Evolutionary conservation across 768 basidiomycete species (phyloP).

Genomic region (Mycena pura): DNA sequence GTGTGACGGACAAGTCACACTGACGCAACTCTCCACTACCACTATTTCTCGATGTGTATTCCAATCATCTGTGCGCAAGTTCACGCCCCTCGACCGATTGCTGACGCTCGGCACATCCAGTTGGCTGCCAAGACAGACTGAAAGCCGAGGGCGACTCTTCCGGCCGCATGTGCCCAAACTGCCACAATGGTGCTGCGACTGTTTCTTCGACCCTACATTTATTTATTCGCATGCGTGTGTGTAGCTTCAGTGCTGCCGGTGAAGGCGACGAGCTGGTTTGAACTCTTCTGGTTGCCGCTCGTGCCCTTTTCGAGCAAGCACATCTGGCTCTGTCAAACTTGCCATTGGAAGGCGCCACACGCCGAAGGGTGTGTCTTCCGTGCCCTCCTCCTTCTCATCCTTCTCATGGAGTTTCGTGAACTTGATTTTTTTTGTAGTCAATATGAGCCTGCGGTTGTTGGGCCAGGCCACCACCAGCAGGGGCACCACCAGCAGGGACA

Average conservation of each 20-base stretch:
- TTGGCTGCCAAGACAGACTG: conserved; percentile 68
- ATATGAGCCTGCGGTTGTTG: background rate
- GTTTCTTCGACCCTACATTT: no score
- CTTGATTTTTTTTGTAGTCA: no score
- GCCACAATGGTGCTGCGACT: conserved; percentile 52
- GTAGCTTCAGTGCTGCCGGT: conserved; percentile 60
- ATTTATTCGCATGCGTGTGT: background rate
- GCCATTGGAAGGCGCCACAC: conserved; percentile 61
- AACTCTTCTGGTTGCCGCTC: conserved; percentile 76
- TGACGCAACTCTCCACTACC: no score
- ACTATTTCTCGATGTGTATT: no score
- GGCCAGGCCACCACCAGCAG: background rate
- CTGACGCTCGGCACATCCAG: conserved; percentile 42
- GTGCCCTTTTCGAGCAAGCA: conserved; percentile 68
- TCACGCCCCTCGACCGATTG: background rate
- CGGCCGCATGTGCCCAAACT: conserved; percentile 69
- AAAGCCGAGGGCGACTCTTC: conserved; percentile 60
- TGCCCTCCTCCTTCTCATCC: background rate
- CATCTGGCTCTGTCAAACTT: conserved; percentile 77
- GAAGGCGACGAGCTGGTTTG: conserved; percentile 75
- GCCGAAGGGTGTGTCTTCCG: background rate
- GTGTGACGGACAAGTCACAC: no score
- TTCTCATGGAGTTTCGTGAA: no score
- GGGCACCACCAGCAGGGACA: background rate
- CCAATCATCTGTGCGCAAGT: conserved; percentile 54